Evolutionary conservation across 2,329 filamentous ascomycete species (phyloP).

Genomic region (Ceratocystis eucalypticola): DNA sequence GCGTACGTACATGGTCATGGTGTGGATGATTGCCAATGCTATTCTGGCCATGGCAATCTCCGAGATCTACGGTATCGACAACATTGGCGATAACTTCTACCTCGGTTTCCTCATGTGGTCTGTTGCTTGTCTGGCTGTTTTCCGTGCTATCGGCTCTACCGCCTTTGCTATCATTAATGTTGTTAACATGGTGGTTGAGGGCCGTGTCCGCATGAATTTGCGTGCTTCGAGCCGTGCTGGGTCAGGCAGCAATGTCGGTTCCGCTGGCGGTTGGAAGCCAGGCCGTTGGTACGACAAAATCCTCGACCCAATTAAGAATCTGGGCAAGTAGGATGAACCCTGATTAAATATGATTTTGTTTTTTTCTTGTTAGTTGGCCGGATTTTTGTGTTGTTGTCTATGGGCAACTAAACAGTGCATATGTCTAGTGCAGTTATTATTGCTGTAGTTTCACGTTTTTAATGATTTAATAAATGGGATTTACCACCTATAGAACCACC

Average conservation of each 20-base stretch:
- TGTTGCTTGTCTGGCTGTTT: conserved; percentile 73
- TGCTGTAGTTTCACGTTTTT: too few species aligned
- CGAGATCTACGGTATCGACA: conserved; percentile 62
- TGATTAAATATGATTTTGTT: too few species aligned
- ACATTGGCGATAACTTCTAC: conserved; percentile 74
- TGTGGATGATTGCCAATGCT: conserved; percentile 87
- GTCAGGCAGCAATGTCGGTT: not conserved
- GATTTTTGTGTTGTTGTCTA: too few species aligned
- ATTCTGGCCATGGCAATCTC: conserved; percentile 86
- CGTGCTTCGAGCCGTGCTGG: conserved; percentile 32
- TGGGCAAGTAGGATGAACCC: conserved; percentile 7
- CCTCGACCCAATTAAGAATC: conserved; percentile 17
- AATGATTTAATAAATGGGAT: too few species aligned
- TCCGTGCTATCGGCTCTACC: conserved; percentile 70
- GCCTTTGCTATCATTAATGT: conserved; percentile 74
- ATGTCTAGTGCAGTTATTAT: too few species aligned
- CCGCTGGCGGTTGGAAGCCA: conserved; percentile 18
- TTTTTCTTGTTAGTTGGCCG: too few species aligned
- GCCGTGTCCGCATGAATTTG: conserved; percentile 51
- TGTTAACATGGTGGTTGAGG: conserved; percentile 76
- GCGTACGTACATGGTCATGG: conserved; percentile 92
- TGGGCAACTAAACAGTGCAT: too few species aligned
- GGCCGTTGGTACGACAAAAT: conserved; percentile 17
- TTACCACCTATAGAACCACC: too few species aligned
- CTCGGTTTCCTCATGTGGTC: conserved; percentile 86